Evolutionary conservation across 768 basidiomycete species (phyloP), one percentile per base, ranked within the genome.

Genomic region (Naganishia vishniacii): DNA sequence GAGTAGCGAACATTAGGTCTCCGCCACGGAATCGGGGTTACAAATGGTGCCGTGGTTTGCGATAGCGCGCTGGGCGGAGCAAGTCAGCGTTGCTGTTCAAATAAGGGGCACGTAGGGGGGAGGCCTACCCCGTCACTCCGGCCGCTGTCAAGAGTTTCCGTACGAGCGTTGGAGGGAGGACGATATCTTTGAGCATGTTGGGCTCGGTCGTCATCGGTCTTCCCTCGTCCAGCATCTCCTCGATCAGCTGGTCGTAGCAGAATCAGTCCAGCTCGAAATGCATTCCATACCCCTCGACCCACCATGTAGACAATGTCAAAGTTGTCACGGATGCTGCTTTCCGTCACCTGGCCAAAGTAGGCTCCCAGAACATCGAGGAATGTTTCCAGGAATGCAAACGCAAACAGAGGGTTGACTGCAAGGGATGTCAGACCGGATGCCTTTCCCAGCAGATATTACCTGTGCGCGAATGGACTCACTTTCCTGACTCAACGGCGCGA

Each of bases 231-330:
- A 98, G 80, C n/a, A 89, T 92, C 78, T 98, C 93, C 78, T 94
- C 93, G 31, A 95, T 82, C 18, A 98, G 84, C 89, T 93, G 68
- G 12, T 20, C 26, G 25, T 37, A 11, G 37, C 13, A 23, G 5
- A 11, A 23, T 56, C 18, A 34, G 28, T 7, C 62, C 61, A 51
- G 62, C 44, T 67, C 62, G 62, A 40, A 47, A 15, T 48, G 13
- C 58, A n/a, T 25, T 34, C 23, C 41, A 34, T n/a, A 51, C 47
- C 23, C 25, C 18, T 48, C 23, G 18, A 20, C 16, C 8, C 44
- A 88, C 91, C 81, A 94, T 92, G 72, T 97, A 94, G 7, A 95
- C 91, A 26, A 90, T 84, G 72, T 97, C 93, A 76, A 95, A 94
- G 75, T 94, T 89, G 65, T 95, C 91, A 70, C 85, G 88, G 68